A percentile compares a stretch with the other conserved stretches of the same genome.
These are phyloP conservation scores for Oenanthe sinensis DNA, from an alignment of 129 eudicot species.

Conservation along the genomic window DNA sequence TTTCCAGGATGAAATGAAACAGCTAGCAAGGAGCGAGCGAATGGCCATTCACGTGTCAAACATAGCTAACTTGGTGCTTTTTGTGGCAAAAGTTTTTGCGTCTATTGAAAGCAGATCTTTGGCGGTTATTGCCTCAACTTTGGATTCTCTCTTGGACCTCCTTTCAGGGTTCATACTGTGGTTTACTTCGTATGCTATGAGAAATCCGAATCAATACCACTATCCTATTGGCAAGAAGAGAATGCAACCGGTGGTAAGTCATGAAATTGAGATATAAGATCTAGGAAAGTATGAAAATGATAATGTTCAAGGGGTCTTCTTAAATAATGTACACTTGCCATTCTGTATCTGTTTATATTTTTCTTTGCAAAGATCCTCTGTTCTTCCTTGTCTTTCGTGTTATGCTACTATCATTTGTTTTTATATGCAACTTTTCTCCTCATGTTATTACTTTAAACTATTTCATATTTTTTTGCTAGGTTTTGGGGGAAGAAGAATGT, in stretches of 20 bases:
- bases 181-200: slow-evolving; percentile 90
- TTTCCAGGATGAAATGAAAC: slow-evolving; percentile 61
- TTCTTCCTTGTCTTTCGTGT: not conserved
- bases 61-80: slow-evolving; percentile 62
- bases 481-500: not conserved
- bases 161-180: slow-evolving; percentile 84
- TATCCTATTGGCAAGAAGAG: slow-evolving; percentile 91
- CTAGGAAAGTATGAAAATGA: not conserved
- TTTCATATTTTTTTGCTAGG: not conserved
- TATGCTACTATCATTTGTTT: not conserved
- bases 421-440: not conserved
- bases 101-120: slow-evolving; percentile 76
- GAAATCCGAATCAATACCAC: slow-evolving; percentile 68
- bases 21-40: slow-evolving; percentile 71
- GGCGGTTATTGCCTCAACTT: slow-evolving; percentile 88
- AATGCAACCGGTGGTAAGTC: slow-evolving; percentile 92
- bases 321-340: not conserved
- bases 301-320: not conserved
- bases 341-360: not conserved
- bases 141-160: slow-evolving; percentile 81
- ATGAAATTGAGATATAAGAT: no score
- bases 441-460: not conserved
- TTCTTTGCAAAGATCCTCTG: not conserved
- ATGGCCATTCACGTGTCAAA: slow-evolving; percentile 65
- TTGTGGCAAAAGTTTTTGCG: slow-evolving; percentile 76